A percentile compares a stretch with the other conserved stretches of the same genome.
These are phyloP conservation scores for Heracleum sosnowskyi DNA, from an alignment of 129 eudicot genomes.

Conservation along the genomic window DNA sequence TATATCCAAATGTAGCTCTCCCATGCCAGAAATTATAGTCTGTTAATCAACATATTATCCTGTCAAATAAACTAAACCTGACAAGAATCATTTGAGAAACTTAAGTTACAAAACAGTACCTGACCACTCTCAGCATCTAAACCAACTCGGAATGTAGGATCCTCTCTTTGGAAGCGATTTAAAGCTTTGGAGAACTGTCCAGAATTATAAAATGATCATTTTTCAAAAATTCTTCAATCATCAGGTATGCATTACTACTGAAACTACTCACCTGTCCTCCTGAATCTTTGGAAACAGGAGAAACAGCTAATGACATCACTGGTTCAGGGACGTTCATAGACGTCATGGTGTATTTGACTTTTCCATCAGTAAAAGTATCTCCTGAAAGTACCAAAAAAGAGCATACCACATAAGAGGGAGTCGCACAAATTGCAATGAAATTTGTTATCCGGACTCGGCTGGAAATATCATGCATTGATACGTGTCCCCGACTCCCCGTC, in stretches of 20 bases:
- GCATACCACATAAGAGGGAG: not conserved
- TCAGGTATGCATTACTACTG: not conserved
- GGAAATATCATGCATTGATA: not conserved
- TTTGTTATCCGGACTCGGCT: not conserved
- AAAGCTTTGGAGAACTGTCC: slow-evolving; percentile 91
- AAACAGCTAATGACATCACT: slow-evolving; percentile 89
- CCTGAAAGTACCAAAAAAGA: slow-evolving; percentile 33
- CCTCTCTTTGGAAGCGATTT: slow-evolving; percentile 97
- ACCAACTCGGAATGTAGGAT: slow-evolving; percentile 97
- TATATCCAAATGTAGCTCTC: slow-evolving; percentile 87
- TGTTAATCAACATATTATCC: slow-evolving; percentile 30
- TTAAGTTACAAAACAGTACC: slow-evolving; percentile 28
- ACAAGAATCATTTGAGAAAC: not conserved
- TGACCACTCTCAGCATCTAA: slow-evolving; percentile 90
- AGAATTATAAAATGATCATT: slow-evolving; percentile 9
- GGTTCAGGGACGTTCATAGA: slow-evolving; percentile 99
- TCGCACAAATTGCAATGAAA: not conserved
- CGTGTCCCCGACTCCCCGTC: not conserved
- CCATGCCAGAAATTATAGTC: slow-evolving; percentile 99
- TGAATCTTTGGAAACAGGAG: slow-evolving; percentile 92
- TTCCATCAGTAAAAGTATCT: slow-evolving; percentile 95
- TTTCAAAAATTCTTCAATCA: slow-evolving; percentile 1
- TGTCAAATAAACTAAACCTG: slow-evolving; percentile 3
- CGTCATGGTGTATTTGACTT: slow-evolving; percentile 95
- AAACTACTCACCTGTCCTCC: slow-evolving; percentile 70